Evolutionary conservation across 148 eudicot species (phyloP), one percentile per base, ranked within the genome.

Genomic region (Rhododendron henanense): DNA sequence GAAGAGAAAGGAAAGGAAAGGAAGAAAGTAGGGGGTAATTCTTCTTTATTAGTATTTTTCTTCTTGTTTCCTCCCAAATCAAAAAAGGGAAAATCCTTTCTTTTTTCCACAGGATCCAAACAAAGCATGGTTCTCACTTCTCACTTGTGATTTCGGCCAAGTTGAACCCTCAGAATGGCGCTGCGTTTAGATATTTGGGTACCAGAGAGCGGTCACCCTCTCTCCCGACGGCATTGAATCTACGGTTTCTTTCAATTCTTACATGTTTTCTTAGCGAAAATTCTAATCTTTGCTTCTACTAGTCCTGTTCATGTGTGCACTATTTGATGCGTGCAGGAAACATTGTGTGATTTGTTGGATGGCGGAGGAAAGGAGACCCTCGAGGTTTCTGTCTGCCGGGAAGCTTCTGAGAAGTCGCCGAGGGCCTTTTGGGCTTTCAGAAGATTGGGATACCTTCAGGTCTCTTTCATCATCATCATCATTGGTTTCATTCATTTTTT

Each of bases 381-480:
- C 90, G 94, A 93, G 92, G 39, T 95, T 84, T 90, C 95, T 78
- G 91, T 94, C 44, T 97, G 99, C 84, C 90, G 91, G 23, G 98
- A 95, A 85, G 98, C 99, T 73, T 92, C 93, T 2, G 92, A 88
- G 81, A 95, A 93, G 90, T 94, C 98, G 2, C 94, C 99, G 23
- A 93, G 98, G 89, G 98, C 98, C 31, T 97, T 94, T 84, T 95
- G 98, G 99, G 98, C 99, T 78, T 93, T 93, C 59, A 90, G 92
- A 35, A 93, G 98, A 90, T 71, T 94, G 85, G 99, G 99, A 81
- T 97, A 81, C 85, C 93, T 97, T 87, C 92, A 91, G 99, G 99
- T 96, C 47, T 48, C 31, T 87, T 69, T 41, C 81, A 79, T 84
- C 57, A 35, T 57, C 86, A 11, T 47, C 3, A 19, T 84, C 25